Base-by-base conservation (phyloP, 78 protist species). In the Emiliania huxleyi region DNA sequence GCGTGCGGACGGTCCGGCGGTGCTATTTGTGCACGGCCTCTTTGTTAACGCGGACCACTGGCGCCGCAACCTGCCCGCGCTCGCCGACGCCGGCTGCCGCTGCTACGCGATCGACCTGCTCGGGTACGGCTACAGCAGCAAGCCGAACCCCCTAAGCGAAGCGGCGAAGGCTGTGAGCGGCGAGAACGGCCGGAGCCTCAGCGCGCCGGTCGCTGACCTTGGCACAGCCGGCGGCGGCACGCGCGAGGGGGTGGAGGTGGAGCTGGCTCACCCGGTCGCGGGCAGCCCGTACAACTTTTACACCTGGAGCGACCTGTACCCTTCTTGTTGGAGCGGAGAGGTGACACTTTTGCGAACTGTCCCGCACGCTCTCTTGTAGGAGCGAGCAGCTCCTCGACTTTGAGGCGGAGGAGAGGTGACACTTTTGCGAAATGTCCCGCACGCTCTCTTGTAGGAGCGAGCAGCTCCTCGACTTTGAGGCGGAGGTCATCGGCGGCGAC, bases 31-130 rank as follows among this genome's bases (percentile, higher is more conserved):
- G 90, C 94, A 93, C 48, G 94, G 94, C 38, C 89, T 93, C 23
- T 91, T 91, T 3, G 94, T 91, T 35, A 93, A 93, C 71, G 90
- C 91, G 0, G 94, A 93, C 75, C 94, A 93, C 87, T 93, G 94
- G 94, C 48, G 94, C 26, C 62, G 45, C 29, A 93, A 93, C 71
- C 29, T 77, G 33, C 55, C 84, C 19, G 94, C 37, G 79, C 89
- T 93, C 49, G 91, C 91, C 22, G n/a, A 40, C 23, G 71, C 69
- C 19, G 93, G 93, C 38, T 11, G 45, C 23, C 85, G 93, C 79
- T 35, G 2, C 35, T 93, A 55, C 62, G 94, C 94, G 29, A 40
- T 93, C 56, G 94, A 93, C 87, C 87, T 93, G 40, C 71, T 93
- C n/a, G 94, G 94, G 1, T 93, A 62, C 42, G 94, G 94, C 29